A percentile compares a stretch with the other conserved stretches of the same genome.
Evolutionary conservation across 1,139 yeast genomes (phyloP).

Genomic region (Yamadazyma conglobata): DNA sequence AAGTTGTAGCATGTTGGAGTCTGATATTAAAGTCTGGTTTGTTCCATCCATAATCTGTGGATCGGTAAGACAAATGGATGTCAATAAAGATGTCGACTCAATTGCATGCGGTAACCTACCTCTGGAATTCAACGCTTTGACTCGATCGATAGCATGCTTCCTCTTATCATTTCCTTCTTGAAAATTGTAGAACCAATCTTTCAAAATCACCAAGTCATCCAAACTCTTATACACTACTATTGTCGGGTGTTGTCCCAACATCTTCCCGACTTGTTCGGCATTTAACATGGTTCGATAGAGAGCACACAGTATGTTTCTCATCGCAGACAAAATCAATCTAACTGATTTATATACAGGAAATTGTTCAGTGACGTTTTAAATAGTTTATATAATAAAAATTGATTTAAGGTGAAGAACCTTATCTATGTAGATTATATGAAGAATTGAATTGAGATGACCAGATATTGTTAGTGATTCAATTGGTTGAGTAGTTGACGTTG

Average conservation of each 20-base stretch:
- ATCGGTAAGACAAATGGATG: slow-evolving; percentile 52
- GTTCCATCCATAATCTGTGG: slow-evolving; percentile 1
- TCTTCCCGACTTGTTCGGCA: slow-evolving; percentile 8
- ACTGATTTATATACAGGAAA: too few relatives aligned
- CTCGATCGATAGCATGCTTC: slow-evolving; percentile 41
- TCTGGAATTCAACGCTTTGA: slow-evolving; percentile 37
- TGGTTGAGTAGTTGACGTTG: slow-evolving; percentile 19
- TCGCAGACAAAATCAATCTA: too few relatives aligned
- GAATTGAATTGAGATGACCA: too few relatives aligned
- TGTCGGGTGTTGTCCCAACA: slow-evolving; percentile 33
- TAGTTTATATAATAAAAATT: too few relatives aligned
- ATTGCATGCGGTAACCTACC: slow-evolving; percentile 47
- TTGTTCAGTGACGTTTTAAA: too few relatives aligned
- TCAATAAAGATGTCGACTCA: slow-evolving; percentile 58
- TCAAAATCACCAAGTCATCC: slow-evolving; percentile 51
- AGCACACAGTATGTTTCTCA: too few relatives aligned
- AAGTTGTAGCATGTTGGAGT: slow-evolving; percentile 36
- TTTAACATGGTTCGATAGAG: slow-evolving; percentile 6
- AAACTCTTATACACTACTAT: slow-evolving; percentile 55
- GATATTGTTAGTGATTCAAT: too few relatives aligned
- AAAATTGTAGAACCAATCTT: slow-evolving; percentile 55
- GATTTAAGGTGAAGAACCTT: too few relatives aligned
- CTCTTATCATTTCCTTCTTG: slow-evolving; percentile 22
- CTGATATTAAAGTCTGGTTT: slow-evolving; percentile 9
- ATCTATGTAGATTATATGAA: too few relatives aligned